These are phyloP conservation scores for Cubamyces sp. DNA, from an alignment of 768 basidiomycete species.

Conservation along the genomic window DNA sequence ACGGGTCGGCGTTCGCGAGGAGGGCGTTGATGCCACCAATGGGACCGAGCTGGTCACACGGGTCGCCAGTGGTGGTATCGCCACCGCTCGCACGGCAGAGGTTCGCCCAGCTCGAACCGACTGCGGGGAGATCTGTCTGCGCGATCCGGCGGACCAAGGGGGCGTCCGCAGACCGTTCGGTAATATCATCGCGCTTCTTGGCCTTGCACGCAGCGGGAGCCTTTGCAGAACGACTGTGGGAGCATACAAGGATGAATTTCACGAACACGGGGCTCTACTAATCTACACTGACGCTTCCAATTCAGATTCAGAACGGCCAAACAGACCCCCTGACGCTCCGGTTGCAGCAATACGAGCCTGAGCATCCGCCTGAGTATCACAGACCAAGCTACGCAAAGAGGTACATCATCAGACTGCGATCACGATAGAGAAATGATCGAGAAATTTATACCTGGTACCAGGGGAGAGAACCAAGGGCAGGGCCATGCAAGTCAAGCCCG, in stretches of 20 bases:
- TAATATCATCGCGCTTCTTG: slow-evolving; percentile 9
- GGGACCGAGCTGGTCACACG: slow-evolving; percentile 48
- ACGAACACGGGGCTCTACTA: slow-evolving; percentile 4
- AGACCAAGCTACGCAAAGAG: slow-evolving; percentile 11
- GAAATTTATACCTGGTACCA: slow-evolving; percentile 39
- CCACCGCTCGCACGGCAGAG: slow-evolving; percentile 1
- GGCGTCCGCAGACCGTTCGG: not conserved
- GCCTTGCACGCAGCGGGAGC: slow-evolving; percentile 12
- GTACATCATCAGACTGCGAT: not conserved
- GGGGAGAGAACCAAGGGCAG: slow-evolving; percentile 46
- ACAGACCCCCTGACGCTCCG: slow-evolving; percentile 32
- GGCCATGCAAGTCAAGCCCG: slow-evolving; percentile 40
- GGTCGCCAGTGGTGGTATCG: slow-evolving; percentile 34
- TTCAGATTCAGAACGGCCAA: slow-evolving; percentile 24
- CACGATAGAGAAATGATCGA: not conserved
- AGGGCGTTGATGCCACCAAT: slow-evolving; percentile 47
- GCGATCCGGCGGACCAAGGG: not conserved
- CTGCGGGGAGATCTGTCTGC: slow-evolving; percentile 3
- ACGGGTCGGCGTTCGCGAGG: slow-evolving; percentile 48
- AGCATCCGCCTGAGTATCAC: slow-evolving; percentile 33
- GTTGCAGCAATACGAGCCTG: slow-evolving; percentile 28
- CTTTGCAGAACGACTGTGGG: slow-evolving; percentile 11
- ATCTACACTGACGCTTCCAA: slow-evolving; percentile 18
- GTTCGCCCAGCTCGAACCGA: not conserved
- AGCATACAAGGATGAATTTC: slow-evolving; percentile 10